Percentiles rank a stretch among this genome's conserved stretches.
These are phyloP conservation scores for Thelephora terrestris DNA, from an alignment of 1,284 basidiomycete genomes.

Conservation along the genomic window DNA sequence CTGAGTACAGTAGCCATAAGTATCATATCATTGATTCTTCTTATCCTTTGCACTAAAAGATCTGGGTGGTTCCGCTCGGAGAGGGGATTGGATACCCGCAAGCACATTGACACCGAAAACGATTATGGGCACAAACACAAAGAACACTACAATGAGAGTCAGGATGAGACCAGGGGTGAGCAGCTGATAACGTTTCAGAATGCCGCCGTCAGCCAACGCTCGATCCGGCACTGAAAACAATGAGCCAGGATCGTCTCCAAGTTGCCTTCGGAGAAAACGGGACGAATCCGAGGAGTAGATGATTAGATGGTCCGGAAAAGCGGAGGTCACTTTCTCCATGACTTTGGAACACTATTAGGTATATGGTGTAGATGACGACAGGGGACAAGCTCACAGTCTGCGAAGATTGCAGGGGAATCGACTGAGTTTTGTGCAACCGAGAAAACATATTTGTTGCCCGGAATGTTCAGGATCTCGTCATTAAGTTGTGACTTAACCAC, in stretches of 20 bases:
- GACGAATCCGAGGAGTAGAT: slow-evolving; percentile 42
- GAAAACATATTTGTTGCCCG: too few species aligned
- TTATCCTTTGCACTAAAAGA: slow-evolving; percentile 59
- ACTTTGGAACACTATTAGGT: slow-evolving; percentile 27
- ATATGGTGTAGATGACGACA: slow-evolving; percentile 1
- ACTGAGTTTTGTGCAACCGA: slow-evolving; percentile 16
- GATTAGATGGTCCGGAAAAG: slow-evolving; percentile 50
- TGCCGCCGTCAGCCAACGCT: slow-evolving; percentile 38
- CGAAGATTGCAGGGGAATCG: not conserved
- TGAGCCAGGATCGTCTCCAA: slow-evolving; percentile 12
- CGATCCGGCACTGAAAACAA: slow-evolving; percentile 16
- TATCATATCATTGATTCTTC: slow-evolving; percentile 55
- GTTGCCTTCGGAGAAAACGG: slow-evolving; percentile 25
- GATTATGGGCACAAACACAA: slow-evolving; percentile 63
- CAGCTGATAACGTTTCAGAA: slow-evolving; percentile 66
- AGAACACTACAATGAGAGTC: slow-evolving; percentile 55
- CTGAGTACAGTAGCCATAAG: not conserved
- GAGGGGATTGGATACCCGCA: slow-evolving; percentile 66
- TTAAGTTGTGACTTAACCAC: too few species aligned
- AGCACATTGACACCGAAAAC: slow-evolving; percentile 60
- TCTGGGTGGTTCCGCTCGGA: slow-evolving; percentile 54
- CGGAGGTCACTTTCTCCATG: slow-evolving; percentile 35
- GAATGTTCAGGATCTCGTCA: too few species aligned
- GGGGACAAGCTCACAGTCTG: not conserved
- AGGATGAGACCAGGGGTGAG: slow-evolving; percentile 75